These are phyloP conservation scores for Polyporus arcularius DNA, from an alignment of 768 basidiomycete genomes.

Conservation along the genomic window DNA sequence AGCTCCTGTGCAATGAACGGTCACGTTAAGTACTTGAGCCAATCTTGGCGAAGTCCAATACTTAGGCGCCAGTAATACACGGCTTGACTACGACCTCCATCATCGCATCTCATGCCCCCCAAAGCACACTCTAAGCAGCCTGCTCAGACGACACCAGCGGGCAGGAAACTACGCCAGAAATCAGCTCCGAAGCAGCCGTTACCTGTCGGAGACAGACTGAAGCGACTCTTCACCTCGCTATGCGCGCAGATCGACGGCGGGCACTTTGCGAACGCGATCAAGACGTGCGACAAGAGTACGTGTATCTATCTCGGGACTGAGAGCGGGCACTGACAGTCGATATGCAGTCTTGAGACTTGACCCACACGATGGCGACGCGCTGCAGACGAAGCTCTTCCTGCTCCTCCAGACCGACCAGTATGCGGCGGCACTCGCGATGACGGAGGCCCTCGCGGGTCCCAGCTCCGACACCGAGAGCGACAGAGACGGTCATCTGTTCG, in stretches of 20 bases:
- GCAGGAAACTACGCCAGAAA: constrained; percentile 2
- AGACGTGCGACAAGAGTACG: constrained; percentile 91
- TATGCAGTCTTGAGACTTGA: constrained; percentile 69
- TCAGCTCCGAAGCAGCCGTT: constrained; percentile 31
- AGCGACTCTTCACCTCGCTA: constrained; percentile 73
- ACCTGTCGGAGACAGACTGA: constrained; percentile 39
- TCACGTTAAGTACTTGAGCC: neutral
- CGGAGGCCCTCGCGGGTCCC: neutral
- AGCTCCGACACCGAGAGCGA: constrained; percentile 36
- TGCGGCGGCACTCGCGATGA: constrained; percentile 59
- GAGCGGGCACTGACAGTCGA: neutral
- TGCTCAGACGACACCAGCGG: neutral
- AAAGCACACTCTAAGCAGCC: neutral
- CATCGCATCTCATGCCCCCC: constrained; percentile 2
- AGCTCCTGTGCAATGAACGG: too few relatives aligned
- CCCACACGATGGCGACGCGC: constrained; percentile 68
- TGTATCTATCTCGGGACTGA: constrained; percentile 8
- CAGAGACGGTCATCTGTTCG: constrained; percentile 46
- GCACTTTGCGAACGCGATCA: constrained; percentile 81
- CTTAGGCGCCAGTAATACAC: neutral
- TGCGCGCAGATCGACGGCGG: constrained; percentile 91
- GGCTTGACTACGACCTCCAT: neutral
- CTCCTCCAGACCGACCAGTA: constrained; percentile 88
- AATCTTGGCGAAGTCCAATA: neutral
- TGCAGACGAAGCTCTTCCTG: constrained; percentile 84